phyloP scores from a whole-genome alignment of 768 basidiomycete genomes.

The Exidia glandulosa region DNA sequence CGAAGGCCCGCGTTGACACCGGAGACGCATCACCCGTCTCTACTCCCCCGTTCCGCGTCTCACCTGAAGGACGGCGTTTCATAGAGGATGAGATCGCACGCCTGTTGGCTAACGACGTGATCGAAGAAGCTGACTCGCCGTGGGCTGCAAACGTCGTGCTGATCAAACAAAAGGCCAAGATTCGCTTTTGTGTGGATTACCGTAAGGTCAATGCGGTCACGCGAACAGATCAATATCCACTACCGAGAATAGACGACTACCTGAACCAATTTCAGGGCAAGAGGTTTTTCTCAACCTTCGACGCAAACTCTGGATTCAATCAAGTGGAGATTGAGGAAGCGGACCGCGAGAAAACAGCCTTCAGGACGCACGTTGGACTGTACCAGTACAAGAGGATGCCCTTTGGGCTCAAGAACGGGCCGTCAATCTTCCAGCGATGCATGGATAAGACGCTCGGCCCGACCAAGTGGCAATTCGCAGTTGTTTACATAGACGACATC shows the following conservation, averaged over 20 bases:
- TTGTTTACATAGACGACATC: constrained; percentile 34
- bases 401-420: constrained; percentile 21
- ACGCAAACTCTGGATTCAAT: constrained; percentile 29
- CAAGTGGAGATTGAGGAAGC: constrained; percentile 23
- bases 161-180: constrained; percentile 9
- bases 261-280: constrained; percentile 20
- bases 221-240: constrained; percentile 18
- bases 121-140: no score
- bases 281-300: constrained; percentile 23
- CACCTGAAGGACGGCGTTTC: no score
- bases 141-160: no score
- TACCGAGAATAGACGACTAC: constrained; percentile 16
- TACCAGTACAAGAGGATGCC: constrained; percentile 33
- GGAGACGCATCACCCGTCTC: no score
- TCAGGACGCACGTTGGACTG: constrained; percentile 28
- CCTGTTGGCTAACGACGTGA: no score
- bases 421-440: not conserved
- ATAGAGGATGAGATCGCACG: no score
- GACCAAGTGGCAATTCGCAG: no score
- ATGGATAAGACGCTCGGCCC: no score
- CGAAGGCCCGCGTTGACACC: no score
- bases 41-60: no score
- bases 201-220: constrained; percentile 15
- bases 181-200: no score
- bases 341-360: constrained; percentile 24